A percentile compares a stretch with the other conserved stretches of the same genome.
phyloP scores from a whole-genome alignment of 371 early-diverging fungal species.

The Furculomyces boomerangus region DNA sequence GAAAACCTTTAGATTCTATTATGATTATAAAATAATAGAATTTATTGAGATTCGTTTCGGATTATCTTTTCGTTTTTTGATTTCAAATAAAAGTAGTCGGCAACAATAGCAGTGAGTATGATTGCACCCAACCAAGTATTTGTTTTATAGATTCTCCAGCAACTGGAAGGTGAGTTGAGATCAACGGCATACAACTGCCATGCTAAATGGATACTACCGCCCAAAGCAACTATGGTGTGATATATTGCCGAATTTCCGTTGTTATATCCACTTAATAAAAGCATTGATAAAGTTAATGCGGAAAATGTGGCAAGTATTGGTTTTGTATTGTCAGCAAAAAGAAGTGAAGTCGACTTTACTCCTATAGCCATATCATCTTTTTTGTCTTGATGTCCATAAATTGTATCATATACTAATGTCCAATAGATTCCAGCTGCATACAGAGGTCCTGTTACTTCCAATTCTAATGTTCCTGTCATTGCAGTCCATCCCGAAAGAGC shows the following conservation, averaged over 20 bases:
- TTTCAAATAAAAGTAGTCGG: constrained; percentile 30
- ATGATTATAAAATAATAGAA: too few species aligned
- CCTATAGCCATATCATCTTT: constrained; percentile 68
- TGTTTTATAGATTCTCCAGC: constrained; percentile 54
- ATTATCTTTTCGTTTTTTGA: too few species aligned
- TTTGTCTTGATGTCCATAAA: constrained; percentile 89
- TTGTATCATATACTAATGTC: constrained; percentile 93
- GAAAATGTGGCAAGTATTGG: constrained; percentile 57
- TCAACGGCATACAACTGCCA: constrained; percentile 68
- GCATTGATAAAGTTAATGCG: constrained; percentile 36
- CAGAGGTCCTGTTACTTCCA: constrained; percentile 54
- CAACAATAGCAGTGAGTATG: constrained; percentile 48
- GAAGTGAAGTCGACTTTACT: constrained; percentile 81
- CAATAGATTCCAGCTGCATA: constrained; percentile 76
- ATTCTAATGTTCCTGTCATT: constrained; percentile 49
- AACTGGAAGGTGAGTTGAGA: constrained; percentile 38
- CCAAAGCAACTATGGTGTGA: constrained; percentile 43
- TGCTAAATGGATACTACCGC: constrained; percentile 56
- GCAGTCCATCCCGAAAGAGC: constrained; percentile 85
- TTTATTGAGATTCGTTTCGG: too few species aligned
- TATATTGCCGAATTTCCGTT: constrained; percentile 59
- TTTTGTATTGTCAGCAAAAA: constrained; percentile 59
- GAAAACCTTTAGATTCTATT: too few species aligned
- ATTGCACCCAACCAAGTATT: constrained; percentile 63
- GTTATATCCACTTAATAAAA: constrained; percentile 56